These are phyloP conservation scores for Lasiodiplodia sp. DNA, from an alignment of 2,329 filamentous ascomycete genomes.

Conservation along the genomic window DNA sequence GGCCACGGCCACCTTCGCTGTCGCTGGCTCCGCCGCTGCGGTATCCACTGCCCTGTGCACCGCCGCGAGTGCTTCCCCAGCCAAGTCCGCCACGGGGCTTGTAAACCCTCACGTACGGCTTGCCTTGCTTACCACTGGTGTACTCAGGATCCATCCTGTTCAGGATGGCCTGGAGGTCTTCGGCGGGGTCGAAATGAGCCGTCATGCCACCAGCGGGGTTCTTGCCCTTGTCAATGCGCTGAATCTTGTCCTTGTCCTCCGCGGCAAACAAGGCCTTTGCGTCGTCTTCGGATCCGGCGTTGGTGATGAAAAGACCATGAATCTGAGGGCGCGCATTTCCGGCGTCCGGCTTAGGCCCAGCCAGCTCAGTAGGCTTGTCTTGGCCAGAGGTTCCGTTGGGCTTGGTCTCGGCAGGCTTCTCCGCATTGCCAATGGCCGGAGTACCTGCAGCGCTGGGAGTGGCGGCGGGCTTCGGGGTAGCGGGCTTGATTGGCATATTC, in stretches of 20 bases:
- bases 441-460: slow-evolving; percentile 40
- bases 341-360: slow-evolving; percentile 56
- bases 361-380: slow-evolving; percentile 46
- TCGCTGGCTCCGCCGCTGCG: slow-evolving; percentile 83
- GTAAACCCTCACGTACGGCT: slow-evolving; percentile 84
- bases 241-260: slow-evolving; percentile 82
- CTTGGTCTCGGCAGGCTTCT: slow-evolving; percentile 53
- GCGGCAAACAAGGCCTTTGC: slow-evolving; percentile 82
- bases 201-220: slow-evolving; percentile 71
- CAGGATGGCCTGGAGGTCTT: slow-evolving; percentile 83
- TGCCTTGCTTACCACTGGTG: slow-evolving; percentile 77
- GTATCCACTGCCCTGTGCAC: slow-evolving; percentile 74
- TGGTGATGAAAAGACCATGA: slow-evolving; percentile 88
- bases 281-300: slow-evolving; percentile 82
- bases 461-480: slow-evolving; percentile 55
- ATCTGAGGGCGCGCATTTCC: slow-evolving; percentile 62
- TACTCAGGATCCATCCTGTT: slow-evolving; percentile 76
- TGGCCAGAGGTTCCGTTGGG: slow-evolving; percentile 58
- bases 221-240: slow-evolving; percentile 71
- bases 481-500: slow-evolving; percentile 57
- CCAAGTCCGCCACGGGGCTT: slow-evolving; percentile 67
- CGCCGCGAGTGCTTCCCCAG: slow-evolving; percentile 69
- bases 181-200: slow-evolving; percentile 79
- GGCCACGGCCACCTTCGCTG: slow-evolving; percentile 72
- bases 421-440: slow-evolving; percentile 34